These are phyloP conservation scores for Fusarium sp. DNA, from an alignment of 2,329 filamentous ascomycete genomes.

Conservation along the genomic window DNA sequence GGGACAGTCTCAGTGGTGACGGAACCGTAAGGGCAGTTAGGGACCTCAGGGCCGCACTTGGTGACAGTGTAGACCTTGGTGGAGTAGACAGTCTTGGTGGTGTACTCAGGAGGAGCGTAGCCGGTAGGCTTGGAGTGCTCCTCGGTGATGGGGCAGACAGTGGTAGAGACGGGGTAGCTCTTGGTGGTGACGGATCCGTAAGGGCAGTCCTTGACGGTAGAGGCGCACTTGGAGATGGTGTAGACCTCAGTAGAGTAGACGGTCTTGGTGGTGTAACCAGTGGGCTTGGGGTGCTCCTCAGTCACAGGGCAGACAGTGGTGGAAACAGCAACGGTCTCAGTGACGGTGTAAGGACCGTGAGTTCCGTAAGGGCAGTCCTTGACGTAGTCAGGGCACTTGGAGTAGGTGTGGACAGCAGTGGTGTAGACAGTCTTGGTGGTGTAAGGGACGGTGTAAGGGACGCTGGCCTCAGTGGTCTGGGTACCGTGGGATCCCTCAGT, in stretches of 20 bases:
- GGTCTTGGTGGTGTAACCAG: slow-evolving; percentile 43
- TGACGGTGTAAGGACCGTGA: slow-evolving; percentile 42
- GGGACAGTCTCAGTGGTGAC: slow-evolving; percentile 39
- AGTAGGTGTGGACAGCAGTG: slow-evolving; percentile 44
- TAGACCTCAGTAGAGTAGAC: slow-evolving; percentile 30
- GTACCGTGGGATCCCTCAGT: slow-evolving; percentile 4
- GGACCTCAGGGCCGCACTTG: slow-evolving; percentile 42
- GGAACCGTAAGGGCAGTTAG: slow-evolving; percentile 46
- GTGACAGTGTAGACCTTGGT: slow-evolving; percentile 49
- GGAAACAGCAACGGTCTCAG: slow-evolving; percentile 48
- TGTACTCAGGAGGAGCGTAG: slow-evolving; percentile 47
- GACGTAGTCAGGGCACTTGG: slow-evolving; percentile 46
- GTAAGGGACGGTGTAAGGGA: slow-evolving; percentile 38
- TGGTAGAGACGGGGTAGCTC: slow-evolving; percentile 33
- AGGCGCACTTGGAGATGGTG: slow-evolving; percentile 30
- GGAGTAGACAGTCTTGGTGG: slow-evolving; percentile 42
- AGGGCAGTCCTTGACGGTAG: slow-evolving; percentile 48
- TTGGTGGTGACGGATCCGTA: slow-evolving; percentile 30
- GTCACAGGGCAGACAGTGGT: slow-evolving; percentile 58
- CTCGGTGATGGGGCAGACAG: slow-evolving; percentile 34
- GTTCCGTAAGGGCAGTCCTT: slow-evolving; percentile 45
- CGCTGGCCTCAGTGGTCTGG: slow-evolving; percentile 22
- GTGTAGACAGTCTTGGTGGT: slow-evolving; percentile 49
- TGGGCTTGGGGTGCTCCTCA: slow-evolving; percentile 35
- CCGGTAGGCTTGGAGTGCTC: slow-evolving; percentile 30